Evolutionary conservation across 495 filamentous ascomycete genomes (phyloP), one percentile per base, ranked within the genome.

Genomic region (Hypoxylon perforatum): DNA sequence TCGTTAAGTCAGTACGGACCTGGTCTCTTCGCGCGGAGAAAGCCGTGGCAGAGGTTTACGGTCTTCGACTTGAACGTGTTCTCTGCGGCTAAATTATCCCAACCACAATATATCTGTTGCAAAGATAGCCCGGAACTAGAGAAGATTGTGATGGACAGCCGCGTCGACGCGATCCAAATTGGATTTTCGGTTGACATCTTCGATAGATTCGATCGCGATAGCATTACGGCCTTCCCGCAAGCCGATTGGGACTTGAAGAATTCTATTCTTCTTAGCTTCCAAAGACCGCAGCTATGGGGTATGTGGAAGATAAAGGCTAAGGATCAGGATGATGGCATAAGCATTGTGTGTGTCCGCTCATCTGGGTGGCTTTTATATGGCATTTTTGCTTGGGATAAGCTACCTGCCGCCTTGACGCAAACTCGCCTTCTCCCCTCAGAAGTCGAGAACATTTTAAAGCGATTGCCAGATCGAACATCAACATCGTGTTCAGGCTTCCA

Each of bases 231-330:
- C 2, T 55, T 52, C 18, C 66, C 66, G 15, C 60, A 64, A 42
- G 53, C 50, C 12, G 66, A 69, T 35, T 69, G 66, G 66, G 66
- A 69, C 56, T 39, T 69, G 25, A 57, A 61, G 28, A 69, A 69
- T 49, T 64, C 66, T 1, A 57, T 69, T 35, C 52, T 69, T 18
- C 56, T 69, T 22, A 65, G 66, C n/a, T 65, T 64, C 19, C 66
- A 63, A 8, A 61, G 66, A 11, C 66, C 59, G 2, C 62, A 69
- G 10, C 61, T 64, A 39, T 69, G 66, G 66, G 66, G 66, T 3
- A 57, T 59, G 51, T 69, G 55, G 66, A 62, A 55, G 38, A 50
- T 61, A 1, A 50, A 63, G 42, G 44, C 56, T 11, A 55, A 45
- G 35, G 54, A 56, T 18, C n/a, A 30, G 18, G 56, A 57, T 1